A percentile compares a stretch with the other conserved stretches of the same genome.
phyloP scores from a whole-genome alignment of 2,329 filamentous ascomycete genomes.

The Pseudogymnoascus sp. region DNA sequence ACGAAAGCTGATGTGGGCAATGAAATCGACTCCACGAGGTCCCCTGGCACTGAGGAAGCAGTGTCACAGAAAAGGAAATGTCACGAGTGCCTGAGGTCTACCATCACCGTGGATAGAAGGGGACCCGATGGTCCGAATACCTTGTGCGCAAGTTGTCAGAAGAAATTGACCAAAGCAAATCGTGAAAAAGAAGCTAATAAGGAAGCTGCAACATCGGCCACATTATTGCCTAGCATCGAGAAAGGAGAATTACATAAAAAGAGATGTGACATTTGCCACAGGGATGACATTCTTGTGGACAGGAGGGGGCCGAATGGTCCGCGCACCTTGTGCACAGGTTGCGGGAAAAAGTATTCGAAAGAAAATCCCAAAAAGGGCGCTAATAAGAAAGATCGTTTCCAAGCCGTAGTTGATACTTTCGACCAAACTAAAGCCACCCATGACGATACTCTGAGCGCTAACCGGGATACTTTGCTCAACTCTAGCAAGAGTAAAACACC shows the following conservation, averaged over 20 bases:
- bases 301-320: neutral
- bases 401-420: too few species aligned
- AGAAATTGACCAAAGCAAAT: neutral
- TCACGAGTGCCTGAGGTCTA: neutral
- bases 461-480: neutral
- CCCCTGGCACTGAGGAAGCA: neutral
- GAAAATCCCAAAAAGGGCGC: neutral
- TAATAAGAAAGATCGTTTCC: neutral
- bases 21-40: neutral
- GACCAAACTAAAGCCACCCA: too few species aligned
- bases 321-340: neutral
- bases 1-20: neutral
- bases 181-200: neutral
- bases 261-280: neutral
- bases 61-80: neutral
- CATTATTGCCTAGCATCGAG: too few species aligned
- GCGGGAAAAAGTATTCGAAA: neutral
- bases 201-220: neutral
- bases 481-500: neutral
- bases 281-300: neutral
- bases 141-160: neutral
- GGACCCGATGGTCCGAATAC: neutral
- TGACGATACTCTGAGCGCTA: neutral
- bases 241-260: neutral
- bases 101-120: neutral